Evolutionary conservation across 345 rosid species (phyloP), one percentile per base, ranked within the genome.

Genomic region (Pistacia atlantica): DNA sequence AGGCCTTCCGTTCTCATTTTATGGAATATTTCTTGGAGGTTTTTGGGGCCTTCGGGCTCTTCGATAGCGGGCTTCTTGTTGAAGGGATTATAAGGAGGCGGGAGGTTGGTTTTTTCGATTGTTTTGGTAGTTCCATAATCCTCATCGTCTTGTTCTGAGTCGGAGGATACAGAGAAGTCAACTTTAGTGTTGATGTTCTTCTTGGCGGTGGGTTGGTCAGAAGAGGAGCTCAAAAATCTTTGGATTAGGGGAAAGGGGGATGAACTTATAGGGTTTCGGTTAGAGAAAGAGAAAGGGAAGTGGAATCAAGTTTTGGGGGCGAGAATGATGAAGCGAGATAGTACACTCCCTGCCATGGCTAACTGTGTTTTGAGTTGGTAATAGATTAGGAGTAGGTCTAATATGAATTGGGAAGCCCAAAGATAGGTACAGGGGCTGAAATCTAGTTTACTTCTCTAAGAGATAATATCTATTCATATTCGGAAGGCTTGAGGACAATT

Each of bases 41-140:
- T 83, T 73, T 82, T 79, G 31, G 97, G 91, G 78, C 91, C 94
- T 14, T 86, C 84, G 6, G 89, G 87, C 8, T 89, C 89, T 46
- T 88, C 86, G 6, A 86, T 35, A 0, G 67, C 77, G 0, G 89
- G 88, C 49, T 83, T 83, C 81, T 81, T 91, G 76, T 80, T 78
- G 78, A 90, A 89, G 11, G 94, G 98, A 6, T 91, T 83, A 73
- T 89, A 90, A 3, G 93, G 91, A 0, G 94, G 93, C 0, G 90
- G 91, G n/a, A 90, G 87, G 42, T 90, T 79, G 45, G 79, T 57
- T 58, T 79, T 83, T 62, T 38, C 56, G 9, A 42, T 25, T 16
- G 69, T 78, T 57, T 58, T 31, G 17, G 35, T 78, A 12, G 14
- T 51, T 2, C 48, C 73, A 52, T 16, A 76, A 46, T 75, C 54